Evolutionary conservation across 179 eudicot species (phyloP).

Genomic region (Patellifolia procumbens): DNA sequence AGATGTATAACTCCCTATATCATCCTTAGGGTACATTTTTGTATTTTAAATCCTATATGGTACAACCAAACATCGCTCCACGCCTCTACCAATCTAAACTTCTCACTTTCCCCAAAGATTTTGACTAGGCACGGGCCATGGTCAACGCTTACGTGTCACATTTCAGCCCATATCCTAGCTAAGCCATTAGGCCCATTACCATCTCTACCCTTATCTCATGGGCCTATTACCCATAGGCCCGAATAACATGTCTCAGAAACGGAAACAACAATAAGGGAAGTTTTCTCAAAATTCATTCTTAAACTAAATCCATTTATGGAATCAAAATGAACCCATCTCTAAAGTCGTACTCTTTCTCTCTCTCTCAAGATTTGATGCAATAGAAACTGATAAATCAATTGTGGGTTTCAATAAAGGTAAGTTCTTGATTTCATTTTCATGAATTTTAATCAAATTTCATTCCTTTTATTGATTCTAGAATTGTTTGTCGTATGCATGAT

Average conservation of each 20-base stretch:
- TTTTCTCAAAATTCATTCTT: background rate
- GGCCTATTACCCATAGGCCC: constrained; percentile 4
- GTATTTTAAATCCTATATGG: no score
- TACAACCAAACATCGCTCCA: no score
- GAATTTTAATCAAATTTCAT: background rate
- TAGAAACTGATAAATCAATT: background rate
- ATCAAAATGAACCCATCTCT: background rate
- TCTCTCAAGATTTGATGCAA: constrained; percentile 4
- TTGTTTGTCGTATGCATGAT: background rate
- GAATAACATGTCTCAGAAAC: background rate
- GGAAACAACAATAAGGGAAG: background rate
- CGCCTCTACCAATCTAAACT: no score
- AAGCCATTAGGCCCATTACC: background rate
- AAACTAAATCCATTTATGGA: no score
- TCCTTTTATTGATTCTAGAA: background rate
- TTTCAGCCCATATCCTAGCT: background rate
- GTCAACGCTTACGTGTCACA: background rate
- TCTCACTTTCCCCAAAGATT: no score
- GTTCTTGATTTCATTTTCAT: background rate
- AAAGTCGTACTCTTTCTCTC: background rate
- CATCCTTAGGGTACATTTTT: no score
- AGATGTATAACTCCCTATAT: no score
- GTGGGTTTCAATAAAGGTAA: background rate
- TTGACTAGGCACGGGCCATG: background rate
- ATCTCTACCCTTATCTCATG: background rate